Percentiles rank a stretch among this genome's conserved stretches.
Conservation (phyloP, 495 filamentous ascomycete genomes). For the Cryomyces minteri region DNA sequence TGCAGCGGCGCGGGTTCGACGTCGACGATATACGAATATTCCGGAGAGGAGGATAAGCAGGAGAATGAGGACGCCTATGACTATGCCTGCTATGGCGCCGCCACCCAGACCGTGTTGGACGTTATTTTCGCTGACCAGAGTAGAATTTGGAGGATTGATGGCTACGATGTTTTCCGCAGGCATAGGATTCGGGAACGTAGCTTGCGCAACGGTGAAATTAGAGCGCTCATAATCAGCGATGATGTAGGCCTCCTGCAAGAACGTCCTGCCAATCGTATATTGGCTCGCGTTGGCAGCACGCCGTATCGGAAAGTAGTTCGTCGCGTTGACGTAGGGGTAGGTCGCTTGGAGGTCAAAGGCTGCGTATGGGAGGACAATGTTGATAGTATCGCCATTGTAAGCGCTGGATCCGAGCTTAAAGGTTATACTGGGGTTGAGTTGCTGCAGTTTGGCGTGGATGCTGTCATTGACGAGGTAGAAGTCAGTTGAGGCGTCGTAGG, state of each 20-base stretch:
- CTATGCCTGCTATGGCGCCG: not conserved
- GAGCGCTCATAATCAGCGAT: conserved; percentile 17
- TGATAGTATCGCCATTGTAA: conserved; percentile 8
- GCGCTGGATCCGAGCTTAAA: conserved; percentile 14
- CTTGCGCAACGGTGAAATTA: conserved; percentile 15
- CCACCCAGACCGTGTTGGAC: not conserved
- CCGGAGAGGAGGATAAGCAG: too few relatives aligned
- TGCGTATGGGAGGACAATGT: conserved; percentile 16
- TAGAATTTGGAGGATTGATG: conserved; percentile 3
- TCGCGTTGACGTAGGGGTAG: conserved; percentile 11
- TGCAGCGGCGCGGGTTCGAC: too few relatives aligned
- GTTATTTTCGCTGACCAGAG: not conserved
- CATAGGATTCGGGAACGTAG: conserved; percentile 9
- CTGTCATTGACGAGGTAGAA: conserved; percentile 18
- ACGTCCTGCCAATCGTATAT: conserved; percentile 13
- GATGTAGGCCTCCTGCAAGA: conserved; percentile 19
- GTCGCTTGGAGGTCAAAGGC: conserved; percentile 15
- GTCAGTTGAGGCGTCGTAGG: conserved; percentile 13
- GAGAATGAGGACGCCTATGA: not conserved
- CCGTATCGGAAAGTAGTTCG: conserved; percentile 18
- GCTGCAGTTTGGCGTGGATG: conserved; percentile 9
- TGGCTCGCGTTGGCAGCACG: conserved; percentile 16
- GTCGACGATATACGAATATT: too few relatives aligned
- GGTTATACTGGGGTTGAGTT: conserved; percentile 15
- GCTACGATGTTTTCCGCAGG: conserved; percentile 11